These are phyloP conservation scores for Malus hybrid DNA, from an alignment of 331 rosid species.

Conservation along the genomic window DNA sequence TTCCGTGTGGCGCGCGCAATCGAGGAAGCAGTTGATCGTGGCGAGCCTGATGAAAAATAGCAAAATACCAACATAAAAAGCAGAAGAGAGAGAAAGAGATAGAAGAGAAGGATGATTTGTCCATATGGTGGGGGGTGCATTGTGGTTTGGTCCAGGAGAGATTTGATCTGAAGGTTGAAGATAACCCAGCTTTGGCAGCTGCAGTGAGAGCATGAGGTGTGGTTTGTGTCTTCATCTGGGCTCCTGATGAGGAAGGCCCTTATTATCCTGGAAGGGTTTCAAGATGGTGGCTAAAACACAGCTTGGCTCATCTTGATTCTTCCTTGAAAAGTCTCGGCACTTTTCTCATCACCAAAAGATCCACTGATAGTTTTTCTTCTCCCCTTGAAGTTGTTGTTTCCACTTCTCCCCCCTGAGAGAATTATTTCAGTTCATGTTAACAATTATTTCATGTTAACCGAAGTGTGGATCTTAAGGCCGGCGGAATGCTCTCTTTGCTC, in stretches of 20 bases:
- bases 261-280: slow-evolving; percentile 82
- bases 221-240: slow-evolving; percentile 75
- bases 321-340: slow-evolving; percentile 69
- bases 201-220: slow-evolving; percentile 79
- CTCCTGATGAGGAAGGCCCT: slow-evolving; percentile 88
- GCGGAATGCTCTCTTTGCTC: no score
- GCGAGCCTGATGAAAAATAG: slow-evolving; percentile 33
- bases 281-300: slow-evolving; percentile 88
- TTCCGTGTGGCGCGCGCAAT: slow-evolving; percentile 82
- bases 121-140: slow-evolving; percentile 60
- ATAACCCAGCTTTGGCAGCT: slow-evolving; percentile 76
- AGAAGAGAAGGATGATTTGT: no score
- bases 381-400: slow-evolving; percentile 58
- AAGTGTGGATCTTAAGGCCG: no score
- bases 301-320: slow-evolving; percentile 76
- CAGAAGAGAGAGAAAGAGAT: no score
- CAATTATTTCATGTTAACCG: no score
- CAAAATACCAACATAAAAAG: no score
- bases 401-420: slow-evolving; percentile 4
- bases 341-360: slow-evolving; percentile 61
- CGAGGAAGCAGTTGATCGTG: slow-evolving; percentile 67
- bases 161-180: slow-evolving; percentile 66
- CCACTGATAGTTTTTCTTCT: slow-evolving; percentile 66
- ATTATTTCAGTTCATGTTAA: no score
- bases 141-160: slow-evolving; percentile 95